Evolutionary conservation across 2,329 filamentous ascomycete species (phyloP).

Genomic region (Alternaria panax): DNA sequence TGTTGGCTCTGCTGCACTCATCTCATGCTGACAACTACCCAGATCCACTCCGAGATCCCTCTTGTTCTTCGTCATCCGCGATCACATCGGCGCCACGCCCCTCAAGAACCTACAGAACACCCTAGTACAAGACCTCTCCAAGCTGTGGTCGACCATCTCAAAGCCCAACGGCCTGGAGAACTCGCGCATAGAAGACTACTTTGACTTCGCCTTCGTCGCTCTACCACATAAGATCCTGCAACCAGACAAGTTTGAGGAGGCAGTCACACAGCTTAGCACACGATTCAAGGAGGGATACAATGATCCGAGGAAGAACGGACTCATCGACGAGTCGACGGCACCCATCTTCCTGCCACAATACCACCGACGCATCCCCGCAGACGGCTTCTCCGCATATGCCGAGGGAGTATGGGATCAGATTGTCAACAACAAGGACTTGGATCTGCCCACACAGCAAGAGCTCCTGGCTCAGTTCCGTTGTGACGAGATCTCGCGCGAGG

Average conservation of each 20-base stretch:
- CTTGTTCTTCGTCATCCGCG: constrained; percentile 97
- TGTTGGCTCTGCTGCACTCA: neutral
- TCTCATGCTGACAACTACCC: constrained; percentile 30
- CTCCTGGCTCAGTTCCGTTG: constrained; percentile 96
- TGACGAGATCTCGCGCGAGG: constrained; percentile 93
- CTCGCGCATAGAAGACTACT: constrained; percentile 93
- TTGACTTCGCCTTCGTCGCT: constrained; percentile 96
- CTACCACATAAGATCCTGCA: constrained; percentile 97
- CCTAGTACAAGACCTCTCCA: constrained; percentile 84
- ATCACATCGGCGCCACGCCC: constrained; percentile 92
- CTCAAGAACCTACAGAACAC: constrained; percentile 90
- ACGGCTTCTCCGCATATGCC: constrained; percentile 94
- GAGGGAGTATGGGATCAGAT: constrained; percentile 98
- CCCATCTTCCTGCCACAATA: constrained; percentile 93
- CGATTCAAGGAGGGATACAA: constrained; percentile 85
- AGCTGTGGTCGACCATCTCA: constrained; percentile 91
- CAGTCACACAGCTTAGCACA: constrained; percentile 79
- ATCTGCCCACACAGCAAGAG: constrained; percentile 96
- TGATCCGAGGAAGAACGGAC: constrained; percentile 67
- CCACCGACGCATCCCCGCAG: constrained; percentile 92
- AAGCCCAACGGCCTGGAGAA: constrained; percentile 89
- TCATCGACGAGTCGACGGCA: constrained; percentile 74
- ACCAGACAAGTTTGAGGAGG: constrained; percentile 84
- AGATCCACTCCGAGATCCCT: constrained; percentile 88
- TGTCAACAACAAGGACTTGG: constrained; percentile 97